phyloP scores from a whole-genome alignment of 1,139 yeast genomes.

The Sugiyamaella paludigena region DNA sequence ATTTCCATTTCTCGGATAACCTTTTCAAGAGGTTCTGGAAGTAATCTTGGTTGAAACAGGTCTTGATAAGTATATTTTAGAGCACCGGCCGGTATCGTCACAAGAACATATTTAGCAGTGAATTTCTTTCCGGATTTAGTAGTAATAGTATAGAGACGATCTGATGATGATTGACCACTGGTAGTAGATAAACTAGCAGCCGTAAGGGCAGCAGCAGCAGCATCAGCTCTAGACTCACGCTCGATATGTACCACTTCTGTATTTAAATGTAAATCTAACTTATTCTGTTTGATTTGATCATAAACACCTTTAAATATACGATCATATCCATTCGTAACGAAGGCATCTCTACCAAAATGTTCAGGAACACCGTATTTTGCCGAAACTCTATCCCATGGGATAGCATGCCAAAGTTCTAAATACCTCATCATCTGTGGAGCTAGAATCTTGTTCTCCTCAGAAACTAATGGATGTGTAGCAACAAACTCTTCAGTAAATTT shows the following conservation, averaged over 20 bases:
- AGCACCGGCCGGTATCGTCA: conserved; percentile 73
- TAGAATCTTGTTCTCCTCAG: conserved; percentile 50
- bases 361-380: conserved; percentile 64
- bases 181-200: too few relatives aligned
- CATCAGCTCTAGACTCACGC: not conserved
- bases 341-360: conserved; percentile 72
- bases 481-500: conserved; percentile 50
- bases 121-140: conserved; percentile 33
- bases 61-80: conserved; percentile 35
- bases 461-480: conserved; percentile 46
- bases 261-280: conserved; percentile 39
- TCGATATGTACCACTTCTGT: conserved; percentile 49
- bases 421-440: conserved; percentile 54
- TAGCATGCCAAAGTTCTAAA: conserved; percentile 77
- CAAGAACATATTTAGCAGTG: conserved; percentile 53
- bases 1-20: conserved; percentile 55
- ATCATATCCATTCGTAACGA: conserved; percentile 57
- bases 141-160: conserved; percentile 23
- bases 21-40: conserved; percentile 44
- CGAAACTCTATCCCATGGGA: conserved; percentile 63
- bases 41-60: conserved; percentile 14
- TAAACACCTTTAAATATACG: conserved; percentile 18
- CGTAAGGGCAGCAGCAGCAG: too few relatives aligned
- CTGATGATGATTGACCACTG: not conserved
- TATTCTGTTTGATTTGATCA: conserved; percentile 17